Conservation (phyloP, 495 filamentous ascomycete genomes). For the Hypoxylon fuscum region DNA sequence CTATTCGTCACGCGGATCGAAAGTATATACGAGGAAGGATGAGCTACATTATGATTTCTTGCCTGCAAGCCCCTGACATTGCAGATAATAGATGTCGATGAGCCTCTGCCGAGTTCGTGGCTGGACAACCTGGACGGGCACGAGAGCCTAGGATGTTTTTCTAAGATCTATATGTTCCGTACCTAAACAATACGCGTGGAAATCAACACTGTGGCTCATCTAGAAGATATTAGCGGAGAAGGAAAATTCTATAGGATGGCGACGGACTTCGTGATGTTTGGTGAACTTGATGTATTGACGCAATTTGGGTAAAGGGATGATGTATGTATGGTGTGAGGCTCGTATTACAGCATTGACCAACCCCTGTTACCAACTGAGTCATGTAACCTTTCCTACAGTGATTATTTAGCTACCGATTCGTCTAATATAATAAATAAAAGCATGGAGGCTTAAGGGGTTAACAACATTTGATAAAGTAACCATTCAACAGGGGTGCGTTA, state of each 20-base stretch:
- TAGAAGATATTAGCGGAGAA: not conserved
- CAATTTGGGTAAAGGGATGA: conserved; percentile 23
- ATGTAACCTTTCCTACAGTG: not conserved
- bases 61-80: not conserved
- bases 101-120: not conserved
- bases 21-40: conserved; percentile 4
- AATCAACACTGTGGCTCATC: not conserved
- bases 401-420: not conserved
- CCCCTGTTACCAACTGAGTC: conserved; percentile 20
- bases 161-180: not conserved
- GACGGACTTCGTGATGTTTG: not conserved
- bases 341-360: conserved; percentile 28
- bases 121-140: not conserved
- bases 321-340: conserved; percentile 26
- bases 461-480: too few relatives aligned
- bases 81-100: conserved; percentile 1
- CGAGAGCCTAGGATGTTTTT: conserved; percentile 4
- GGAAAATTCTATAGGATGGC: not conserved
- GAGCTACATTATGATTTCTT: not conserved
- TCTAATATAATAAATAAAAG: not conserved
- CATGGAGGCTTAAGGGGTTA: not conserved
- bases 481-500: too few relatives aligned
- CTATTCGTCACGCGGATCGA: conserved; percentile 5
- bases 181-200: too few relatives aligned
- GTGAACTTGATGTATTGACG: conserved; percentile 15